Evolutionary conservation across 768 basidiomycete genomes (phyloP).

Genomic region (Cyclocybe cylindracea): DNA sequence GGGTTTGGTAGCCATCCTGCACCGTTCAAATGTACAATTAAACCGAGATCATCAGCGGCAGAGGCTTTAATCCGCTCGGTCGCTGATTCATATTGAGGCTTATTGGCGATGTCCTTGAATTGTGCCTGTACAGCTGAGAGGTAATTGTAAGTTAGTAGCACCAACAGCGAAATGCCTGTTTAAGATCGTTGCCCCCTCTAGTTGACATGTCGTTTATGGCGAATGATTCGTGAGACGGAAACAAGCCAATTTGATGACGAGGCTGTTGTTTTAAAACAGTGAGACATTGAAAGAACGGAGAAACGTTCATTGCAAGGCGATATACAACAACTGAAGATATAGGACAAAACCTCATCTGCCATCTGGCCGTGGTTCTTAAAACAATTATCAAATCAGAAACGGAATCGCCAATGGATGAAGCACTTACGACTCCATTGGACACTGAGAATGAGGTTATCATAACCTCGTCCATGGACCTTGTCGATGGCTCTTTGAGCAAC

Average conservation of each 20-base stretch:
- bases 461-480: constrained; percentile 89
- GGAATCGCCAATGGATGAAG: background rate
- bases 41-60: constrained; percentile 22
- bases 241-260: background rate
- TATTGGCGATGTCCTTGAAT: background rate
- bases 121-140: background rate
- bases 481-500: constrained; percentile 87
- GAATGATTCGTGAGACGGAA: background rate
- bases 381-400: background rate
- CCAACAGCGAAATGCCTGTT: too few relatives aligned
- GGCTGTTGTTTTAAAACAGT: background rate
- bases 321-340: constrained; percentile 9
- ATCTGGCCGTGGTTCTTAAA: constrained; percentile 36
- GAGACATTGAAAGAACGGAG: background rate
- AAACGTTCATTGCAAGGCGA: background rate
- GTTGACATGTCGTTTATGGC: too few relatives aligned
- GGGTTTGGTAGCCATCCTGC: constrained; percentile 22
- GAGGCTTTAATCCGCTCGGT: constrained; percentile 17
- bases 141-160: too few relatives aligned
- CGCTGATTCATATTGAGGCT: constrained; percentile 7
- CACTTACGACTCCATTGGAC: constrained; percentile 65
- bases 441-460: constrained; percentile 85
- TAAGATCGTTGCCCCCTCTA: too few relatives aligned
- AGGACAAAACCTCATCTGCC: constrained; percentile 25
- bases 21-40: constrained; percentile 28